phyloP scores from a whole-genome alignment of 1,139 yeast species.

The Candida gigantensis region DNA sequence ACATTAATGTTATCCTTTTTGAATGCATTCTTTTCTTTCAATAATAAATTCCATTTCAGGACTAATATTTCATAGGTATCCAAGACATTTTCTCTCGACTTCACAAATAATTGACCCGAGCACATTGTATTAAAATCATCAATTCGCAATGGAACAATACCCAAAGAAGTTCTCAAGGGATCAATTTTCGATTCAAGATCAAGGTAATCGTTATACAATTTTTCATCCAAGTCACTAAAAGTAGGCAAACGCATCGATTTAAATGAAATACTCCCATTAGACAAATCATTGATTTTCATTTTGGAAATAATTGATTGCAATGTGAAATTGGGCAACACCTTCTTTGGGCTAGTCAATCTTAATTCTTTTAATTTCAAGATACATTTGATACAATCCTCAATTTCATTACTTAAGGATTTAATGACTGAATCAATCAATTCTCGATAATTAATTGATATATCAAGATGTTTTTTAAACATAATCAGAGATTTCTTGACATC shows the following conservation, averaged over 20 bases:
- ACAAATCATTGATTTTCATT: slow-evolving; percentile 34
- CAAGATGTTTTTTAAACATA: slow-evolving; percentile 45
- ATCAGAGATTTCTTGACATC: slow-evolving; percentile 40
- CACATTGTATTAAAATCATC: slow-evolving; percentile 43
- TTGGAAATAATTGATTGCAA: slow-evolving; percentile 43
- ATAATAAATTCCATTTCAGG: slow-evolving; percentile 42
- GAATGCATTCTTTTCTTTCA: slow-evolving; percentile 37
- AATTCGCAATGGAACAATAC: slow-evolving; percentile 56
- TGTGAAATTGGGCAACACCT: slow-evolving; percentile 40
- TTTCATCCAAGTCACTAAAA: slow-evolving; percentile 30
- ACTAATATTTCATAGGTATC: slow-evolving; percentile 41
- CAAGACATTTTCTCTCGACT: slow-evolving; percentile 34
- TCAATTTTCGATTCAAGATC: slow-evolving; percentile 35
- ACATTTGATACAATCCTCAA: slow-evolving; percentile 45
- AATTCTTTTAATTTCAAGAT: slow-evolving; percentile 42
- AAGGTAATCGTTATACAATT: slow-evolving; percentile 30
- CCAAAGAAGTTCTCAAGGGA: slow-evolving; percentile 62
- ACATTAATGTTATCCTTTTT: slow-evolving; percentile 50
- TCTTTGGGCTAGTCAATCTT: slow-evolving; percentile 42
- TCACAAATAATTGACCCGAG: slow-evolving; percentile 24
- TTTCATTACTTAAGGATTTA: slow-evolving; percentile 51
- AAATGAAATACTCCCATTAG: slow-evolving; percentile 17
- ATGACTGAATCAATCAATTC: slow-evolving; percentile 59
- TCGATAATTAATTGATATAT: slow-evolving; percentile 55
- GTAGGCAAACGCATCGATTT: slow-evolving; percentile 33